Evolutionary conservation across 2,329 filamentous ascomycete species (phyloP), one percentile per base, ranked within the genome.

Genomic region (Bisporella sp.): DNA sequence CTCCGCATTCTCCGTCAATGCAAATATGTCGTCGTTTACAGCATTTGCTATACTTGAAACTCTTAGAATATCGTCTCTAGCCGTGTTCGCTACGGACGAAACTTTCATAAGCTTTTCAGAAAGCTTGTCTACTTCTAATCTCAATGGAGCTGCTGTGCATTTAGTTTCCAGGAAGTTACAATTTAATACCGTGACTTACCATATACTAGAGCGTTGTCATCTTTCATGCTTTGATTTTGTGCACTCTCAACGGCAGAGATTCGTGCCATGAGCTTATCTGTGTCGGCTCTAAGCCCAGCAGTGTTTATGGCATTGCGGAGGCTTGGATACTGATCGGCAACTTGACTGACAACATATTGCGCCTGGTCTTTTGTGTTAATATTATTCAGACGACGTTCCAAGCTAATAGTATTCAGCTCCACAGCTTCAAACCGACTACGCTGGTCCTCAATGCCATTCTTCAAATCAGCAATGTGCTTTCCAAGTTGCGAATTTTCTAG

Each of bases 361-460:
- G 45, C 45, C 37, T 35, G 32, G 6, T 47, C 35, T 30, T 41
- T 47, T 4, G 45, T 47, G 33, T 41, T 40, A 21, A 47, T 47
- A 40, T 30, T 29, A 31, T 41, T 30, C 6, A 47, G 6, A 6
- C 45, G 45, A 12, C 7, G 6, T 11, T 41, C 33, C 2, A 47
- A 6, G 9, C 11, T 12, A 7, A 40, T 30, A 28, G 41, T 39
- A 5, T 35, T 32, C 5, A n/a, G 6, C n/a, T 31, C 13, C 21
- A 39, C 28, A 8, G n/a, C 45, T 9, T 47, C 37, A 6, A 47
- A 5, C 6, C 30, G 45, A 2, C 31, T 35, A 29, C 31, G 5
- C 33, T 40, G 6, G 31, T 33, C 44, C 29, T 46, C 9, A 5
- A 28, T 7, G 5, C 21, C n/a, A 31, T 37, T 37, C 7, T 37